These are phyloP conservation scores for Kurtzmaniella quercitrusa DNA, from an alignment of 1,139 yeast species.

Conservation along the genomic window DNA sequence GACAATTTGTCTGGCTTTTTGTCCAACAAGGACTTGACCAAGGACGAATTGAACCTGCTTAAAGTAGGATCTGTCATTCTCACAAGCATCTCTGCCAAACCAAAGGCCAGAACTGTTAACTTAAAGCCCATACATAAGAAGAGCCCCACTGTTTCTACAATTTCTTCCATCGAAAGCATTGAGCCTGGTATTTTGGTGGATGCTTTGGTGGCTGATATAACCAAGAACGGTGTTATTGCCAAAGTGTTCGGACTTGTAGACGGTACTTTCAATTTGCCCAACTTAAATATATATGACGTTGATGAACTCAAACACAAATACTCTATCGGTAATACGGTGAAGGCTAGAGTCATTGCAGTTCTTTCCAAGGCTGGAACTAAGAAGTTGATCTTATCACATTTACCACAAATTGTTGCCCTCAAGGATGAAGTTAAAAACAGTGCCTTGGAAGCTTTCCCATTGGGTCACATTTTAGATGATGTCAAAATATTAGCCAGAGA, in stretches of 20 bases:
- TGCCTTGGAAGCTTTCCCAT: slow-evolving; percentile 67
- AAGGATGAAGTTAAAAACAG: slow-evolving; percentile 9
- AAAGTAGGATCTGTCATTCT: slow-evolving; percentile 47
- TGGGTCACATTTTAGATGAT: slow-evolving; percentile 66
- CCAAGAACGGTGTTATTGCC: slow-evolving; percentile 57
- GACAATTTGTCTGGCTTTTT: slow-evolving; percentile 62
- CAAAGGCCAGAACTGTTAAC: slow-evolving; percentile 55
- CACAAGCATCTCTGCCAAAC: slow-evolving; percentile 39
- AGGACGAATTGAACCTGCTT: slow-evolving; percentile 10
- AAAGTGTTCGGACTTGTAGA: slow-evolving; percentile 73
- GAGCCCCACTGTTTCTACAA: slow-evolving; percentile 41
- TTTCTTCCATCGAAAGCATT: slow-evolving; percentile 71
- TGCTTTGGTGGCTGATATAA: slow-evolving; percentile 60
- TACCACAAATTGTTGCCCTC: slow-evolving; percentile 49
- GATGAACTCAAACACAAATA: slow-evolving; percentile 56
- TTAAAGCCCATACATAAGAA: slow-evolving; percentile 47
- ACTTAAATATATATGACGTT: slow-evolving; percentile 47
- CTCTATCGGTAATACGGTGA: slow-evolving; percentile 61
- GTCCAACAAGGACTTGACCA: slow-evolving; percentile 57
- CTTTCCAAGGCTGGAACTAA: slow-evolving; percentile 53
- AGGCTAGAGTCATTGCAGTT: slow-evolving; percentile 68
- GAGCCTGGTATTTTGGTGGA: slow-evolving; percentile 83
- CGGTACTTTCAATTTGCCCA: slow-evolving; percentile 68
- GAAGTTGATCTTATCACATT: slow-evolving; percentile 59
- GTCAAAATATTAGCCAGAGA: slow-evolving; percentile 59